Base-by-base conservation (phyloP, 2,329 filamentous ascomycete species). In the Neofusicoccum cordaticola region DNA sequence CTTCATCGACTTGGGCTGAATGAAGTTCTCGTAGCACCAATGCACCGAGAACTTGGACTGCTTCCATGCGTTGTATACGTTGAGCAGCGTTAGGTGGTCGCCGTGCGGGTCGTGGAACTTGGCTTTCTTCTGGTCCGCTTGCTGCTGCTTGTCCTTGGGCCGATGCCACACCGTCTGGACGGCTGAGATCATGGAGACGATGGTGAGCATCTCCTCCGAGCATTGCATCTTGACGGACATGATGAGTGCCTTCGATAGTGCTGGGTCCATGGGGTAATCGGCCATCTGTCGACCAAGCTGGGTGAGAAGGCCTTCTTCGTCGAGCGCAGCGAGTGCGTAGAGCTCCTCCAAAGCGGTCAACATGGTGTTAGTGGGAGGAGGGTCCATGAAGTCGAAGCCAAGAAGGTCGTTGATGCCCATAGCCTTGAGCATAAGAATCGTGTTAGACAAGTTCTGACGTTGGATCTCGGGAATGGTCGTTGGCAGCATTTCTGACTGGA, bases 371-470 rank as follows among this genome's bases (percentile, higher is more conserved):
- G 95, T 95, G 0, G 95, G 95, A 0, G 95, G 95, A 0, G 95
- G 93, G 72, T 99, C 95, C 94, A 99, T 98, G 72, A 99, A 99
- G 78, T 98, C 94, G 72, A 99, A 99, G 74, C 96, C 93, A 12
- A 99, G 84, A 1, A 99, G 83, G 74, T 99, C 95, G 73, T 99
- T 98, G 77, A 99, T 98, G 2, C 96, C 95, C 93, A 99, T 98
- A 0, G 95, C 95, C 76, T 99, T 99, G 58, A 99, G 85, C 91
- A 97, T 97, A 52, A 99, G 84, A 76, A 99, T 98, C 0, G 94
- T 97, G 70, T 91, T 89, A 0, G 92, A 91, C 62, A 99, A 75
- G 72, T 99, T 99, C 75, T 97, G 92, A 1, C 95, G 86, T 74
- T 99, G 95, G 60, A 99, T 99, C 72, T 98, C 95, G 0, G 95